These are phyloP conservation scores for Silene uniflora DNA, from an alignment of 148 eudicot species.

Conservation along the genomic window DNA sequence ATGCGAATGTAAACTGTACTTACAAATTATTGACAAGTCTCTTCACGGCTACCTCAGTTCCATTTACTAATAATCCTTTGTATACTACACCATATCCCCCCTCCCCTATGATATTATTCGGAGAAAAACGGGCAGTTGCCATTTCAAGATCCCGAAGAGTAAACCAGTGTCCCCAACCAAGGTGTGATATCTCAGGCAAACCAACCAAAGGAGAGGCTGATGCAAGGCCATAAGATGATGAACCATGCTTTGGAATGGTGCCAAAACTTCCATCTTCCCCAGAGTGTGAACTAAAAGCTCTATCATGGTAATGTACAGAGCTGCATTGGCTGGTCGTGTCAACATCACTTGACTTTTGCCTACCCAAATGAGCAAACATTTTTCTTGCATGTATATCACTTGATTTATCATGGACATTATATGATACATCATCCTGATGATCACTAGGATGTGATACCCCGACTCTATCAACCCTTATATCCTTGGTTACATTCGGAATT, in stretches of 20 bases:
- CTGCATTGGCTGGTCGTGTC: slow-evolving; percentile 84
- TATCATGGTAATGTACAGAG: slow-evolving; percentile 65
- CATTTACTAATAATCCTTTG: slow-evolving; percentile 63
- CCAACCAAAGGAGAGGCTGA: slow-evolving; percentile 80
- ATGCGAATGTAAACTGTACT: slow-evolving; percentile 24
- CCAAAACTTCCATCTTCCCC: slow-evolving; percentile 78
- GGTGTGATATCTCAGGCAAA: slow-evolving; percentile 81
- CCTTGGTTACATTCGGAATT: slow-evolving; percentile 80
- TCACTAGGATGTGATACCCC: slow-evolving; percentile 41
- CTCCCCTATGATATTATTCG: slow-evolving; percentile 67
- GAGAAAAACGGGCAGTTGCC: slow-evolving; percentile 66
- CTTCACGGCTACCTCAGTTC: slow-evolving; percentile 84
- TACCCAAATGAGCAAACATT: slow-evolving; percentile 66
- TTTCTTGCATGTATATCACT: slow-evolving; percentile 64
- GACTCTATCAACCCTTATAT: slow-evolving; percentile 68
- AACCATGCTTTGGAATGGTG: slow-evolving; percentile 48
- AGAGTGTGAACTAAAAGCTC: slow-evolving; percentile 70
- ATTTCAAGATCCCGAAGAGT: slow-evolving; percentile 82
- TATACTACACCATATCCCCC: slow-evolving; percentile 96
- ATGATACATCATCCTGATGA: slow-evolving; percentile 42
- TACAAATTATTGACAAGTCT: slow-evolving; percentile 86
- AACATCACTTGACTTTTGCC: slow-evolving; percentile 67
- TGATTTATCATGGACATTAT: slow-evolving; percentile 44
- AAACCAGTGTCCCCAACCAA: slow-evolving; percentile 98
- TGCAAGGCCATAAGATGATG: slow-evolving; percentile 41